These are phyloP conservation scores for Mortierella sp. DNA, from an alignment of 371 early-diverging fungal species.

Conservation along the genomic window DNA sequence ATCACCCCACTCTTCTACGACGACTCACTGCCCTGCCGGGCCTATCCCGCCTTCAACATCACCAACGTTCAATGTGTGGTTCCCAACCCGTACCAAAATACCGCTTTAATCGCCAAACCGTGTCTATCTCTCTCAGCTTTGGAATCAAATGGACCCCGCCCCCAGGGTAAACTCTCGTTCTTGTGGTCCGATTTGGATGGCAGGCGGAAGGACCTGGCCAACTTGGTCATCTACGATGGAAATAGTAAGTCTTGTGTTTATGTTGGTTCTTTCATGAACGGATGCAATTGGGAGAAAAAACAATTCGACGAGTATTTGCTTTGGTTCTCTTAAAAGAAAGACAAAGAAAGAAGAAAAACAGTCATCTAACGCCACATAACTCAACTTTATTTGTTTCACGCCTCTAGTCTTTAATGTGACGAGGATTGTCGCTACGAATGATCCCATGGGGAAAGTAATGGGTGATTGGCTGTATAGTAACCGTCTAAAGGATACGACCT, in stretches of 20 bases:
- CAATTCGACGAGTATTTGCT: too few relatives aligned
- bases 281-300: too few relatives aligned
- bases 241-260: constrained; percentile 56
- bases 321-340: background rate
- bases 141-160: background rate
- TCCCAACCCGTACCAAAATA: constrained; percentile 63
- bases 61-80: constrained; percentile 29
- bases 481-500: constrained; percentile 62
- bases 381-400: background rate
- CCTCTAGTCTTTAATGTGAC: constrained; percentile 58
- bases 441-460: constrained; percentile 52
- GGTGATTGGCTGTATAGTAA: constrained; percentile 48
- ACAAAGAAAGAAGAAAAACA: background rate
- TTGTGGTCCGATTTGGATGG: constrained; percentile 43
- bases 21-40: constrained; percentile 56
- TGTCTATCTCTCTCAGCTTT: constrained; percentile 20
- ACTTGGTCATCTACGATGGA: constrained; percentile 64
- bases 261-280: background rate
- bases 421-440: constrained; percentile 14
- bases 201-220: constrained; percentile 20
- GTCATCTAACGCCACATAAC: background rate
- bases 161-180: constrained; percentile 25
- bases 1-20: constrained; percentile 66
- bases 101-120: constrained; percentile 22
- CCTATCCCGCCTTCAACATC: constrained; percentile 34